Evolutionary conservation across 257 asterid species (phyloP).

Genomic region (Salvia rosmarinus): DNA sequence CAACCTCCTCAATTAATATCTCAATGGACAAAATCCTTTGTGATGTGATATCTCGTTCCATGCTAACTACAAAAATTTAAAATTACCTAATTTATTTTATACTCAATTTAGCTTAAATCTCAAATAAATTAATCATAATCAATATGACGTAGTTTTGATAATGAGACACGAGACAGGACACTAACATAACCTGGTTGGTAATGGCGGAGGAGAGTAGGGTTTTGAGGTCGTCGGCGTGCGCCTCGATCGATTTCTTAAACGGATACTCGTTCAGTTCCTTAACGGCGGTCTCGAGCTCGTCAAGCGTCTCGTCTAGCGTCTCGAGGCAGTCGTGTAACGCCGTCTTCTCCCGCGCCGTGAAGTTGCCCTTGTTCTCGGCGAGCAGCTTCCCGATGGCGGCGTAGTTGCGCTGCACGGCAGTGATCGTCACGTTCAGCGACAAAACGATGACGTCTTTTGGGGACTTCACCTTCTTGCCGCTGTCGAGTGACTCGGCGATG

Average conservation of each 20-base stretch:
- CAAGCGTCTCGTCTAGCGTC: background rate
- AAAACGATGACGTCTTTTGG: constrained; percentile 55
- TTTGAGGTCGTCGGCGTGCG: constrained; percentile 71
- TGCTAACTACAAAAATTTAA: too few relatives aligned
- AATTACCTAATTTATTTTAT: too few relatives aligned
- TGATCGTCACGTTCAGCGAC: constrained; percentile 52
- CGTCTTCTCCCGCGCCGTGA: background rate
- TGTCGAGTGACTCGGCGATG: constrained; percentile 45
- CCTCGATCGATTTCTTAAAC: constrained; percentile 46
- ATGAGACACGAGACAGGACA: constrained; percentile 41
- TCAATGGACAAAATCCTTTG: too few relatives aligned
- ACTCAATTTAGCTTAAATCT: too few relatives aligned
- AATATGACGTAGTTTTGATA: too few relatives aligned
- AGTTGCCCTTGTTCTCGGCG: background rate
- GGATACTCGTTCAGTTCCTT: constrained; percentile 45
- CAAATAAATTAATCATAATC: too few relatives aligned
- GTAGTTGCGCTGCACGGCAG: constrained; percentile 44
- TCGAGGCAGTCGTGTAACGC: background rate
- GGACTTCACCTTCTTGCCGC: constrained; percentile 38
- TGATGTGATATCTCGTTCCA: too few relatives aligned
- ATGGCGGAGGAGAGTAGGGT: constrained; percentile 71
- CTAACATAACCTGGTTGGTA: constrained; percentile 56
- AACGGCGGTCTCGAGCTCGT: background rate
- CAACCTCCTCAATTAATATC: too few relatives aligned
- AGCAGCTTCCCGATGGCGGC: constrained; percentile 43